Evolutionary conservation across 306 rosid species (phyloP), one percentile per base, ranked within the genome.

Genomic region (Quercus bicolor): DNA sequence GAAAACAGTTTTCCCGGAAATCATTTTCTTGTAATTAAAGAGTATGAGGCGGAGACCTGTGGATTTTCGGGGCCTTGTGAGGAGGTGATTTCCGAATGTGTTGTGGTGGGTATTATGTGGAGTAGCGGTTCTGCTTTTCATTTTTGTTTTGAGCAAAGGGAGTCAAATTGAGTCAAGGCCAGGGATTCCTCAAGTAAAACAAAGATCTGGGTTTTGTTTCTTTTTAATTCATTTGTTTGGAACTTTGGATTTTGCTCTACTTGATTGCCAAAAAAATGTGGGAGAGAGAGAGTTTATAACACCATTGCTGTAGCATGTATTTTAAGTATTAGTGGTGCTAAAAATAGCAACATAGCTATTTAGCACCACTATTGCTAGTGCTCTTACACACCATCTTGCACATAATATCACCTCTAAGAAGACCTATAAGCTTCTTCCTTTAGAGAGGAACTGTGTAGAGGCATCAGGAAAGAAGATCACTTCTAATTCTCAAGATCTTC

Each of bases 81-180:
- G 97, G 86, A 86, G 92, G 82, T 88, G 89, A 87, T 86, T 94
- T 48, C 87, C 91, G 15, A 95, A 89, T 84, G 89, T 77, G 5
- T 75, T 87, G 4, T 94, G 97, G 97, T 90, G 90, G 90, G 84
- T 83, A 70, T 80, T 94, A 78, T 92, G 92, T 34, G 86, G 89
- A 24, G 83, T 86, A 26, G 95, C 88, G 54, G 75, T 89, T 80
- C 65, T 92, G 85, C 90, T 94, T 5, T 92, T 94, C 87, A 62
- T 94, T 28, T 91, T 82, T 85, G 75, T 88, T 76, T 81, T 92
- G 19, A 86, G 86, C 87, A 91, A 84, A 85, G 95, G 91, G 54
- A 85, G 72, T 83, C 93, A 87, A 84, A 88, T 89, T 77, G 92
- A 92, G 84, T 86, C 98, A 48, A 87, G 89, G 77, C 95, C 92